phyloP scores from a whole-genome alignment of 2,329 filamentous ascomycete genomes.

The Ophiosphaerella narmari region DNA sequence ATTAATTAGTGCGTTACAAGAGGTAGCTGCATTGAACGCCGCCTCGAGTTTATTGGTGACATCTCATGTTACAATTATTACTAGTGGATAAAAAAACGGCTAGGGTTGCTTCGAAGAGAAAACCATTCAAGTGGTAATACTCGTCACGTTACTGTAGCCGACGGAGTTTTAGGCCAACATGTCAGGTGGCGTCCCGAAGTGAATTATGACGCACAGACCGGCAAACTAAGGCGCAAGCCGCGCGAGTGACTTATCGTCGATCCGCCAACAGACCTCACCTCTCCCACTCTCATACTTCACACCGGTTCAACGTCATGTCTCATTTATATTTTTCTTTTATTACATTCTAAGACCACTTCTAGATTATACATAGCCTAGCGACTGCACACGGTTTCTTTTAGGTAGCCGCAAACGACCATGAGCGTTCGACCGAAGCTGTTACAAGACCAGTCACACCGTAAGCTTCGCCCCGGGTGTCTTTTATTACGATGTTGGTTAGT shows the following conservation, averaged over 20 bases:
- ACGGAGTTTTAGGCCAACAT: no score
- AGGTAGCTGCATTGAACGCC: no score
- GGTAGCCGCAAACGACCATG: slow-evolving; percentile 32
- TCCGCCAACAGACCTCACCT: slow-evolving; percentile 15
- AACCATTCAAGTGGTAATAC: not conserved
- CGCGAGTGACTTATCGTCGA: slow-evolving; percentile 7
- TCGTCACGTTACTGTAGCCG: slow-evolving; percentile 8
- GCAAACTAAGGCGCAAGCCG: slow-evolving; percentile 15
- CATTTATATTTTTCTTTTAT: slow-evolving; percentile 6
- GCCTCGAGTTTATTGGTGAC: no score
- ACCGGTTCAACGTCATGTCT: slow-evolving; percentile 5
- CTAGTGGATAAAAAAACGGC: no score
- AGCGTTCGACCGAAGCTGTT: slow-evolving; percentile 34
- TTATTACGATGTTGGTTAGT: slow-evolving; percentile 2
- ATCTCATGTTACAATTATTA: no score
- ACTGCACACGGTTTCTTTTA: slow-evolving; percentile 8
- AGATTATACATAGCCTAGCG: slow-evolving; percentile 12
- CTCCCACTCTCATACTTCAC: slow-evolving; percentile 6
- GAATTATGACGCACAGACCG: slow-evolving; percentile 15
- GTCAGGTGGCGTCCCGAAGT: slow-evolving; percentile 3
- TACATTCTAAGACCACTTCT: slow-evolving; percentile 1
- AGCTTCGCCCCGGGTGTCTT: slow-evolving; percentile 9
- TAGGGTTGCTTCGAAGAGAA: no score
- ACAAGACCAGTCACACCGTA: slow-evolving; percentile 34
- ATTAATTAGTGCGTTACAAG: no score